Conservation (phyloP, 306 rosid species). For the Hylodesmum podocarpum region DNA sequence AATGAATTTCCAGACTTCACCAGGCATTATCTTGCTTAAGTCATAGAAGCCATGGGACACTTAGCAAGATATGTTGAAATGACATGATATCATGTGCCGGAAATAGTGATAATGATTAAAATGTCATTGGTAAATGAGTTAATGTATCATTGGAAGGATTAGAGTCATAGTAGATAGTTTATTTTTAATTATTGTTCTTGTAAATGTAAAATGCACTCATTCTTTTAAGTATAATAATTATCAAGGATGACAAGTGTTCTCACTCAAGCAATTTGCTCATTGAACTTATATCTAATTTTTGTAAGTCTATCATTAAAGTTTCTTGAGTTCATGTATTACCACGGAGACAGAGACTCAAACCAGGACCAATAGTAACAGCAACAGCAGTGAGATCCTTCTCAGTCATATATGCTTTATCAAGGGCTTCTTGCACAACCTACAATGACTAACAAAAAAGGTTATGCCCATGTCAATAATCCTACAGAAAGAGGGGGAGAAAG, state of each 20-base stretch:
- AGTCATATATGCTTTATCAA: constrained; percentile 73
- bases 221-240: neutral
- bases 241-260: neutral
- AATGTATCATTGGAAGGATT: neutral
- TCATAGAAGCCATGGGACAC: neutral
- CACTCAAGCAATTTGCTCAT: constrained; percentile 8
- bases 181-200: neutral
- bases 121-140: neutral
- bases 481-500: neutral
- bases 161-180: neutral
- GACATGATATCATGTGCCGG: neutral
- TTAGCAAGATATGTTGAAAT: neutral
- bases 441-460: constrained; percentile 30
- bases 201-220: neutral
- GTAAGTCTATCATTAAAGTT: neutral
- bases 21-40: constrained; percentile 1
- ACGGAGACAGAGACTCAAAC: constrained; percentile 95
- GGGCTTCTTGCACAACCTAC: constrained; percentile 93
- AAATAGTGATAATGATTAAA: neutral
- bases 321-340: constrained; percentile 51
- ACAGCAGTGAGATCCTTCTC: constrained; percentile 87
- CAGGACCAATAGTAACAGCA: constrained; percentile 98
- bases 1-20: constrained; percentile 1
- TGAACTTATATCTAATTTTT: neutral
- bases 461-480: neutral